Conservation (phyloP, 768 basidiomycete genomes). For the Hirschioporus abietinus region DNA sequence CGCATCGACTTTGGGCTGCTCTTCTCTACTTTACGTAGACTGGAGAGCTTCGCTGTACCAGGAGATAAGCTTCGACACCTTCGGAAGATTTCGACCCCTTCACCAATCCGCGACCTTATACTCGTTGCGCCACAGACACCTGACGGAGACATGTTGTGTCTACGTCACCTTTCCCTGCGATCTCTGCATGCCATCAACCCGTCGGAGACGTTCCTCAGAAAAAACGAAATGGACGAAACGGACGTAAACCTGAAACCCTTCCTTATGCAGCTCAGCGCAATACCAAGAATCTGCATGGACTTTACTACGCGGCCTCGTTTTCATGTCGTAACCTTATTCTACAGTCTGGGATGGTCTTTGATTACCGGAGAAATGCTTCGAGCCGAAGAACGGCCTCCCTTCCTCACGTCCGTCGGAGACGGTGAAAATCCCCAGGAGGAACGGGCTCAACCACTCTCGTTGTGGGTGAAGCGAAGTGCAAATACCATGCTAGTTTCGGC, state of each 20-base stretch:
- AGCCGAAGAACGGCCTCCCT: too few relatives aligned
- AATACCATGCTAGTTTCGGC: neutral
- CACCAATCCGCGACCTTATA: neutral
- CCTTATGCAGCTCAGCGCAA: neutral
- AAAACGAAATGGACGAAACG: neutral
- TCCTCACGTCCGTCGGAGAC: too few relatives aligned
- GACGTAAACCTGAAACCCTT: too few relatives aligned
- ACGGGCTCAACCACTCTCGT: neutral
- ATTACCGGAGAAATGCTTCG: too few relatives aligned
- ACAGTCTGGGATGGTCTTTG: too few relatives aligned
- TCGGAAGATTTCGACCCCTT: neutral
- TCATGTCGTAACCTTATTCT: too few relatives aligned
- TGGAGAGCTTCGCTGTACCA: neutral
- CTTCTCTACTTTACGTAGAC: neutral
- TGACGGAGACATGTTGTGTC: too few relatives aligned
- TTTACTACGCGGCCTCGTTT: neutral
- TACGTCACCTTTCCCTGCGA: neutral
- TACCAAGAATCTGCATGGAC: neutral
- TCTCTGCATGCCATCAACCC: neutral
- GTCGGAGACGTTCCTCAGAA: too few relatives aligned
- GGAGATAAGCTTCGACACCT: neutral
- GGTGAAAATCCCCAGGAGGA: too few relatives aligned
- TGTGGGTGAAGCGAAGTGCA: neutral
- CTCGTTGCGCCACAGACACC: neutral
- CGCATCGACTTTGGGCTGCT: neutral